These are phyloP conservation scores for Escallonia herrerae DNA, from an alignment of 129 eudicot species.

Conservation along the genomic window DNA sequence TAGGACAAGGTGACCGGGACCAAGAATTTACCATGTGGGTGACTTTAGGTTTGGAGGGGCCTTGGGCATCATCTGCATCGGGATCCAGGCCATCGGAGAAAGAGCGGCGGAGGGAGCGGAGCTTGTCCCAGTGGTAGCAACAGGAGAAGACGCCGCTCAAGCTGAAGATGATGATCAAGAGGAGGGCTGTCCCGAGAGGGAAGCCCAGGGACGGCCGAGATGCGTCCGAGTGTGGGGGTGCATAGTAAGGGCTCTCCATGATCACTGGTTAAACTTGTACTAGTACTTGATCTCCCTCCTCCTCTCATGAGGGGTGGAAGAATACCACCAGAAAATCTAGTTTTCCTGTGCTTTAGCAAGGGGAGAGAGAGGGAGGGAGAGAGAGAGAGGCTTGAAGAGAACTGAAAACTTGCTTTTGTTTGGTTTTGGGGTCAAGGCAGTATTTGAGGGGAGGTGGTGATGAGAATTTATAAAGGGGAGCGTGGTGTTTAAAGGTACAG, in stretches of 20 bases:
- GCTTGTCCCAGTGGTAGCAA: slow-evolving; percentile 93
- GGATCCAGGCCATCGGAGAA: slow-evolving; percentile 32
- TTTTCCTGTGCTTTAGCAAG: not conserved
- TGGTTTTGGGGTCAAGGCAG: not conserved
- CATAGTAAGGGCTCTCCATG: slow-evolving; percentile 38
- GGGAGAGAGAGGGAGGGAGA: not conserved
- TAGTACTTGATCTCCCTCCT: not conserved
- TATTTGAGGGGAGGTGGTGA: not conserved
- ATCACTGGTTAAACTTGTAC: no score
- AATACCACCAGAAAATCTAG: not conserved
- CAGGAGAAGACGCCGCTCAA: slow-evolving; percentile 84
- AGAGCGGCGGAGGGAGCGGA: slow-evolving; percentile 43
- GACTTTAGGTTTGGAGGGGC: slow-evolving; percentile 49
- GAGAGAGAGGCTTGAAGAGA: not conserved
- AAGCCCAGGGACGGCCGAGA: slow-evolving; percentile 78
- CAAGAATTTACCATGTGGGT: slow-evolving; percentile 33
- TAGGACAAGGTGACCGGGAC: not conserved
- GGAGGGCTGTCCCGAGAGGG: slow-evolving; percentile 83
- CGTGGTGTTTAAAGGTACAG: slow-evolving; percentile 5
- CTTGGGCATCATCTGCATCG: slow-evolving; percentile 20
- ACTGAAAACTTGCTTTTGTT: not conserved
- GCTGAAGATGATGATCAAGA: slow-evolving; percentile 64
- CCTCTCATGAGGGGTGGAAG: slow-evolving; percentile 46
- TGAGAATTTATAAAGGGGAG: slow-evolving; percentile 16
- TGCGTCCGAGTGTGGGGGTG: slow-evolving; percentile 47